These are phyloP conservation scores for Akebia trifoliata DNA, from an alignment of 164 flowering plant genomes.

Conservation along the genomic window DNA sequence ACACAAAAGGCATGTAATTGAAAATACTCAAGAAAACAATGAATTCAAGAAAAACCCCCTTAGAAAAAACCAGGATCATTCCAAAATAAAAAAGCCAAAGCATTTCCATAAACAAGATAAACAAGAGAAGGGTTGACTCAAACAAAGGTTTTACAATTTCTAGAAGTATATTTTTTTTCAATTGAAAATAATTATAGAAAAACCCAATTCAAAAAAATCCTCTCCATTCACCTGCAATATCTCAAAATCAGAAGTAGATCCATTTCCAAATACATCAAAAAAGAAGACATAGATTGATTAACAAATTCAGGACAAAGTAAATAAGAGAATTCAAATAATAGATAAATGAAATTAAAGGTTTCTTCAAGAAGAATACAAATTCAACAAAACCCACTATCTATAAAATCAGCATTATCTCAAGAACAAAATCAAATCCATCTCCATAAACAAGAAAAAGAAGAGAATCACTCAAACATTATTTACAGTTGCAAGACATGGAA, in stretches of 20 bases:
- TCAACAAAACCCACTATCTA: neutral
- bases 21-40: no score
- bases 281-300: neutral
- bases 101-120: no score
- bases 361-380: no score
- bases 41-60: no score
- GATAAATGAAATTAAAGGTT: no score
- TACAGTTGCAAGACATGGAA: neutral
- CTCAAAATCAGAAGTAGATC: neutral
- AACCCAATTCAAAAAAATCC: neutral
- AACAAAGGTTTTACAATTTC: no score
- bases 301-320: neutral
- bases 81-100: no score
- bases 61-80: no score
- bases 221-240: neutral
- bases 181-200: neutral
- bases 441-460: neutral
- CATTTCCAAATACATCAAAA: neutral
- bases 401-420: neutral
- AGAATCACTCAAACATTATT: neutral
- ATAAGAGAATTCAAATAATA: neutral
- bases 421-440: constrained; percentile 5
- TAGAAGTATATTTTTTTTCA: no score
- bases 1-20: no score
- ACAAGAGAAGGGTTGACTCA: no score